Evolutionary conservation across 371 early-diverging fungal species (phyloP).

Genomic region (Smittium culicis): DNA sequence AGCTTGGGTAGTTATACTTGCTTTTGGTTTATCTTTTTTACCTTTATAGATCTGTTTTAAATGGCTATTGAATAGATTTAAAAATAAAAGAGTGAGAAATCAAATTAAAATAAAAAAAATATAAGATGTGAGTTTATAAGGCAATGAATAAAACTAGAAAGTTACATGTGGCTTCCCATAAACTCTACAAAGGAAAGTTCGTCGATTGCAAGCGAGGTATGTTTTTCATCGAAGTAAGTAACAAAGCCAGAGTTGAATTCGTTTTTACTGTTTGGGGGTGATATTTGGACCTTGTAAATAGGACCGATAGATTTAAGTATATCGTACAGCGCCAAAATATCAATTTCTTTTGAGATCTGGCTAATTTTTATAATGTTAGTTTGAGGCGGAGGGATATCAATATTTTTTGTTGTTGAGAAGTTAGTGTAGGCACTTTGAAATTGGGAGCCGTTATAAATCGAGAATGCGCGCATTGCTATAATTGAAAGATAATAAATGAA

Average conservation of each 20-base stretch:
- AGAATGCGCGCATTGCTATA: not conserved
- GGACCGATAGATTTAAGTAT: not conserved
- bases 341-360: not conserved
- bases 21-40: too few species aligned
- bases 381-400: not conserved
- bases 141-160: not conserved
- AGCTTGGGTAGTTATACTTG: too few species aligned
- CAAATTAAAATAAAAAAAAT: conserved; percentile 1
- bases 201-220: not conserved
- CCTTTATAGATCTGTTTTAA: too few species aligned
- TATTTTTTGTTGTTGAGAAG: not conserved
- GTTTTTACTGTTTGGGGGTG: not conserved
- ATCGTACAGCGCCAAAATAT: not conserved
- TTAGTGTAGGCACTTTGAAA: not conserved
- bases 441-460: not conserved
- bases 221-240: not conserved
- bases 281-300: not conserved
- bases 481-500: not conserved
- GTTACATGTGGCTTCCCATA: not conserved
- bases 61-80: not conserved
- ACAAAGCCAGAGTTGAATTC: not conserved
- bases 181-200: not conserved
- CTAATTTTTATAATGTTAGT: not conserved
- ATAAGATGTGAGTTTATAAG: too few species aligned
- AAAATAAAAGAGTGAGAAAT: too few species aligned